phyloP scores from a whole-genome alignment of 495 filamentous ascomycete genomes.

The Cercophora scortea region DNA sequence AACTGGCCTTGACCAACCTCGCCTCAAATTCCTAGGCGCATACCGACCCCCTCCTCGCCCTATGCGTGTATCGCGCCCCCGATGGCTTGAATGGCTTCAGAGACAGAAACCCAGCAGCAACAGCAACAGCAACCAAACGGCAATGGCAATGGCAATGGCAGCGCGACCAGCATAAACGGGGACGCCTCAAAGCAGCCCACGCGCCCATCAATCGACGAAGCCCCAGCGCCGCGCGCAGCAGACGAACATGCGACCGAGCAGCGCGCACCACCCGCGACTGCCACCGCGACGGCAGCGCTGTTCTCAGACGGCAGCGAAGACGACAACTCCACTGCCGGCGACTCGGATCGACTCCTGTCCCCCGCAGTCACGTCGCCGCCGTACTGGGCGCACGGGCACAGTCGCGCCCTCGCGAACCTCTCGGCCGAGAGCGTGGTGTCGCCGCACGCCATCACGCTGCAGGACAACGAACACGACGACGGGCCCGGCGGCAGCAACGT shows the following conservation, averaged over 20 bases:
- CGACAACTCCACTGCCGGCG: not conserved
- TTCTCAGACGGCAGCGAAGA: conserved; percentile 3
- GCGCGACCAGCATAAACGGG: no score
- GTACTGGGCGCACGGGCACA: conserved; percentile 19
- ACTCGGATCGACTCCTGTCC: not conserved
- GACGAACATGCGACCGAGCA: not conserved
- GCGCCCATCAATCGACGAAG: not conserved
- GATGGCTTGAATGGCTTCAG: conserved; percentile 27
- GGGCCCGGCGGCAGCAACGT: conserved; percentile 21
- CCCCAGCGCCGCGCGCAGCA: not conserved
- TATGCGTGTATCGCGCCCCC: not conserved
- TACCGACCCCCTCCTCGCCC: not conserved
- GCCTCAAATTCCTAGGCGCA: not conserved
- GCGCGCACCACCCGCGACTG: not conserved
- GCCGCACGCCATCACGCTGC: conserved; percentile 41
- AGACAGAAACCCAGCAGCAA: not conserved
- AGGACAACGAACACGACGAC: conserved; percentile 43
- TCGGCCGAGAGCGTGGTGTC: conserved; percentile 39
- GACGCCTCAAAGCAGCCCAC: no score
- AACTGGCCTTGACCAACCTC: no score
- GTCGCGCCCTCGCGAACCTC: conserved; percentile 26
- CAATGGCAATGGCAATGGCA: not conserved
- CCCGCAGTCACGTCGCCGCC: conserved; percentile 24
- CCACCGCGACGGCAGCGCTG: not conserved
- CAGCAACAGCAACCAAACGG: not conserved